Percentiles rank a stretch among this genome's conserved stretches.
Conservation (phyloP, 2,329 filamentous ascomycete genomes). For the Beauveria medogensis region DNA sequence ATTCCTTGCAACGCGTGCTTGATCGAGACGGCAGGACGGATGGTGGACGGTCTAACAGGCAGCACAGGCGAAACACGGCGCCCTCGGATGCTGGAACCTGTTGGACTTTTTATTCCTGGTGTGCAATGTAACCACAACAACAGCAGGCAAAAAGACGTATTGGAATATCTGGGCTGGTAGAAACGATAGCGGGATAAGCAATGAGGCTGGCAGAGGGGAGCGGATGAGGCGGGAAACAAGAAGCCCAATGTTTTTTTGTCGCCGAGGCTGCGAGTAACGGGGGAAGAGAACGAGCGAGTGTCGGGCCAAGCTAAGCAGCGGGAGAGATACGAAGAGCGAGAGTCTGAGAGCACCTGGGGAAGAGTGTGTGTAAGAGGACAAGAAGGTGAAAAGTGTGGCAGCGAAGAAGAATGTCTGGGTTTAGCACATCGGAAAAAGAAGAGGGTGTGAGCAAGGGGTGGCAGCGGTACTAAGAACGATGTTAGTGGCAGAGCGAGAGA, state of each 20-base stretch:
- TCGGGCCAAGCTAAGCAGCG: constrained; percentile 7
- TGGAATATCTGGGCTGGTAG: neutral
- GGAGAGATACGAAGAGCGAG: neutral
- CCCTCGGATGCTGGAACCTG: neutral
- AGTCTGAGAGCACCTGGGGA: neutral
- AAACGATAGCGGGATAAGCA: neutral
- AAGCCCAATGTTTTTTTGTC: neutral
- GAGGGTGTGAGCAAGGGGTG: neutral
- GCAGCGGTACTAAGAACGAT: constrained; percentile 2
- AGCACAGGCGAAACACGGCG: constrained; percentile 3
- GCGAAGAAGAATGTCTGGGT: constrained; percentile 7
- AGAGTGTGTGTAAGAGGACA: constrained; percentile 2
- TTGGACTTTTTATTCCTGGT: neutral
- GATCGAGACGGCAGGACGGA: constrained; percentile 9
- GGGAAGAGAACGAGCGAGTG: constrained; percentile 1
- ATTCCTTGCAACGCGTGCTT: constrained; percentile 1
- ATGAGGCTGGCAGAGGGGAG: neutral
- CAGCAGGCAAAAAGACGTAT: neutral
- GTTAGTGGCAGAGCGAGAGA: neutral
- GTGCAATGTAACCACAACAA: neutral
- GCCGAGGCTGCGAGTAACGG: neutral
- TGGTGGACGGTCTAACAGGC: neutral
- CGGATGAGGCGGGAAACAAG: neutral
- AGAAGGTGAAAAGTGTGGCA: constrained; percentile 11
- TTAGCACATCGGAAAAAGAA: neutral